Base-by-base conservation (phyloP, 169 alveolate genomes). In the Plasmodium gaboni region DNA sequence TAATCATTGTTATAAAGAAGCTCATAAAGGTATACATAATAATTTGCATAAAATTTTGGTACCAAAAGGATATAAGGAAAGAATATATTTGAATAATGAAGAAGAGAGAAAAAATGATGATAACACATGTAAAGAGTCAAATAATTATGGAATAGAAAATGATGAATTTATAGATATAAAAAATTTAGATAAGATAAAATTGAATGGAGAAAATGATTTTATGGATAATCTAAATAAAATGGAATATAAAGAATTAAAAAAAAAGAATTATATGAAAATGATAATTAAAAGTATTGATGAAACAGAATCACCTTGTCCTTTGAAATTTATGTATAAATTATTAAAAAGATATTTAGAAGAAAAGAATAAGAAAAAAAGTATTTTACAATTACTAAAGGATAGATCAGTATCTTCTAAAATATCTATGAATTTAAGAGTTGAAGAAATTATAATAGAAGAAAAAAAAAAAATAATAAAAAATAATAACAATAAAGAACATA, bases 261-360 rank as follows among this genome's bases (percentile, higher is more conserved):
- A 61, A 13, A 9, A 22, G n/a, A 67, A 60, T 28, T 22, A 55
- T 68, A 24, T 38, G 38, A 10, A 26, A 19, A 22, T 67, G 51
- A 44, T 59, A n/a, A 28, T 80, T 38, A 50, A 61, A 67, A 80
- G 13, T 48, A 67, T 80, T 46, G 90, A 80, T 50, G 83, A 80
- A 59, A 74, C 57, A 19, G 67, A 67, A n/a, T 67, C 90, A 17
- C 90, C 90, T 59, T 80, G 67, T 38, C 90, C 90, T 12, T 51
- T 80, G 46, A 80, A 80, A 26, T 80, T 80, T 70, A 80, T 68
- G 57, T 80, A 28, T 60, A 80, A 80, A 42, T 55, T 80, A 51
- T 70, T 80, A 57, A 80, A 80, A 68, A 57, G 73, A 50, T 80
- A 80, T 57, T 55, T 80, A 15, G 90, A 80, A 60, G 90, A 80